Conservation (phyloP, 345 rosid species). For the Corchorus capsularis region DNA sequence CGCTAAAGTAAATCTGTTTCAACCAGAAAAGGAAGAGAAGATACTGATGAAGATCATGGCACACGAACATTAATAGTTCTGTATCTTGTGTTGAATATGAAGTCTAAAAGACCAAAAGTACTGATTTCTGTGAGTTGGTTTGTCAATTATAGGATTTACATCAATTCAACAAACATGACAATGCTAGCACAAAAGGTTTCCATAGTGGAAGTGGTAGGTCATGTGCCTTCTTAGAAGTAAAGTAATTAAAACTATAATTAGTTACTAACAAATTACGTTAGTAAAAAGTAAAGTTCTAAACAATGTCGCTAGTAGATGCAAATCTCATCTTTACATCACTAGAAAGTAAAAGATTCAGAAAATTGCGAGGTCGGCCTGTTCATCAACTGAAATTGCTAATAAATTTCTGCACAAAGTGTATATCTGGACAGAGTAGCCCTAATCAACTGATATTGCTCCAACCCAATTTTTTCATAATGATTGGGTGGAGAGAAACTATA, state of each 20-base stretch:
- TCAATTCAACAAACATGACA: slow-evolving; percentile 20
- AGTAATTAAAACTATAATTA: not conserved
- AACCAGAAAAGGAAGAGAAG: not conserved
- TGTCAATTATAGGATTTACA: slow-evolving; percentile 4
- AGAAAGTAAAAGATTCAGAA: not conserved
- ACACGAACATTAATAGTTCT: not conserved
- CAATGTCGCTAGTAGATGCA: not conserved
- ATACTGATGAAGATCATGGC: not conserved
- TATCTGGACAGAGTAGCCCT: not conserved
- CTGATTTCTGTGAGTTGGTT: not conserved
- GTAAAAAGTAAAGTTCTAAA: too few relatives aligned
- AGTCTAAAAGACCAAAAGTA: not conserved
- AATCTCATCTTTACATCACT: not conserved
- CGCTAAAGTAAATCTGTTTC: too few relatives aligned
- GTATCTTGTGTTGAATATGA: not conserved
- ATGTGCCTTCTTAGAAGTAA: slow-evolving; percentile 23
- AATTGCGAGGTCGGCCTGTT: not conserved
- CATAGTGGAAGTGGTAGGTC: slow-evolving; percentile 9
- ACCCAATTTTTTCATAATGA: not conserved
- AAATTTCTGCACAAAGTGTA: not conserved
- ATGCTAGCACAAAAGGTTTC: not conserved
- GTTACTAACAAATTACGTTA: too few relatives aligned
- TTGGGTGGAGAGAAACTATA: slow-evolving; percentile 3
- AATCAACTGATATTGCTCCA: not conserved
- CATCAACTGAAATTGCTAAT: too few relatives aligned